Evolutionary conservation across 805 yeast genomes (phyloP).

Genomic region (Candida awuae): DNA sequence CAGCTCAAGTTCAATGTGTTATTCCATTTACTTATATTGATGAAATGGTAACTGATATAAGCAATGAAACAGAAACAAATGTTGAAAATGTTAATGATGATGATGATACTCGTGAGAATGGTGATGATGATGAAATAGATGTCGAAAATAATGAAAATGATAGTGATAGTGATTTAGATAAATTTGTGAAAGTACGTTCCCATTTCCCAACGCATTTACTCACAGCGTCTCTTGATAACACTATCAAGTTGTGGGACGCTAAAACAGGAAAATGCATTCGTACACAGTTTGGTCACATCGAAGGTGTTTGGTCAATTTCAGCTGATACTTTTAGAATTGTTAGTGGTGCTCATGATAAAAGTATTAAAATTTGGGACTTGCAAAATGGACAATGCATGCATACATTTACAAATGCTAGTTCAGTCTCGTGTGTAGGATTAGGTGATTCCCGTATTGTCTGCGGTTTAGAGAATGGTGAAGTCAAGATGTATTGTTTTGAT

Average conservation of each 20-base stretch:
- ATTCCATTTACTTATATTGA: slow-evolving; percentile 76
- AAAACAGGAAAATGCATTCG: slow-evolving; percentile 79
- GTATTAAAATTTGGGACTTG: slow-evolving; percentile 90
- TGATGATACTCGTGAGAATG: slow-evolving; percentile 3
- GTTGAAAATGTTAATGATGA: slow-evolving; percentile 10
- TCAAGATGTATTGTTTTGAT: slow-evolving; percentile 78
- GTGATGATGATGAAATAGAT: slow-evolving; percentile 9
- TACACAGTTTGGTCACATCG: slow-evolving; percentile 96
- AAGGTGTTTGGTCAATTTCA: slow-evolving; percentile 96
- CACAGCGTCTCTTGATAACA: slow-evolving; percentile 85
- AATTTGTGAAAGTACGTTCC: slow-evolving; percentile 15
- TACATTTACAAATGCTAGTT: slow-evolving; percentile 69
- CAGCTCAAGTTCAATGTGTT: slow-evolving; percentile 90
- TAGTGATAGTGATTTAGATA: slow-evolving; percentile 14
- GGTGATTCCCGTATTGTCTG: slow-evolving; percentile 87
- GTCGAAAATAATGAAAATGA: slow-evolving; percentile 18
- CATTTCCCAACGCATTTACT: slow-evolving; percentile 73
- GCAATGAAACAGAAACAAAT: slow-evolving; percentile 19
- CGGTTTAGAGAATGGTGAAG: slow-evolving; percentile 83
- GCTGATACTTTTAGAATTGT: slow-evolving; percentile 94
- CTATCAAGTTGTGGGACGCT: slow-evolving; percentile 89
- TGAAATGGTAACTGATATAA: slow-evolving; percentile 31
- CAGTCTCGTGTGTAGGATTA: slow-evolving; percentile 65
- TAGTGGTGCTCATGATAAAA: slow-evolving; percentile 89
- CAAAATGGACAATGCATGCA: slow-evolving; percentile 93